Evolutionary conservation across 192 early-diverging fungal genomes (phyloP).

Genomic region (Umbelopsis vinacea): DNA sequence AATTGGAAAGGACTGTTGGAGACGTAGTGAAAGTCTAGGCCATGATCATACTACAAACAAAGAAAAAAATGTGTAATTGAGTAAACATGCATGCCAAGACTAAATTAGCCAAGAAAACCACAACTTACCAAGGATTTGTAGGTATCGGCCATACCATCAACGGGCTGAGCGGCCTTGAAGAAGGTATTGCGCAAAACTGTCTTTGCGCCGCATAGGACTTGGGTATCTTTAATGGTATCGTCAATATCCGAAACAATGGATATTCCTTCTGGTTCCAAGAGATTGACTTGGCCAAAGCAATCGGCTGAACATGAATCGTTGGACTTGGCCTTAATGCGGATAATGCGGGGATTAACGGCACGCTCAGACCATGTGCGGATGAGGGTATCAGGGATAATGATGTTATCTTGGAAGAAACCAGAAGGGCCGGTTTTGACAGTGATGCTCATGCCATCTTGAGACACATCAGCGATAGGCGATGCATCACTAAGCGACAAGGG

Average conservation of each 20-base stretch:
- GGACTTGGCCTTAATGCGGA: slow-evolving; percentile 25
- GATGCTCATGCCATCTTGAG: background rate
- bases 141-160: slow-evolving; percentile 53
- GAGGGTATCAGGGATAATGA: slow-evolving; percentile 35
- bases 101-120: slow-evolving; percentile 21
- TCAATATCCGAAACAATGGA: slow-evolving; percentile 88
- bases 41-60: slow-evolving; percentile 53
- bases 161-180: slow-evolving; percentile 51
- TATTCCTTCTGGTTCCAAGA: slow-evolving; percentile 71
- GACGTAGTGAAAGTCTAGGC: slow-evolving; percentile 83
- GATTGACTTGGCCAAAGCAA: slow-evolving; percentile 48
- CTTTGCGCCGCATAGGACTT: slow-evolving; percentile 69
- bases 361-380: slow-evolving; percentile 44
- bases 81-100: slow-evolving; percentile 9
- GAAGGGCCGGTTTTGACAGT: slow-evolving; percentile 29
- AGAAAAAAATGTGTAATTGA: background rate
- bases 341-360: slow-evolving; percentile 13
- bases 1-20: slow-evolving; percentile 86
- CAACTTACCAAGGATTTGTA: slow-evolving; percentile 51
- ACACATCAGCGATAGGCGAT: background rate
- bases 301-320: slow-evolving; percentile 37
- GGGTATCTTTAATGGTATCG: slow-evolving; percentile 90
- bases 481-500: background rate
- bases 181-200: slow-evolving; percentile 67
- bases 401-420: slow-evolving; percentile 48